Conservation (phyloP, 768 basidiomycete genomes). For the Rhodotorula paludigena region DNA sequence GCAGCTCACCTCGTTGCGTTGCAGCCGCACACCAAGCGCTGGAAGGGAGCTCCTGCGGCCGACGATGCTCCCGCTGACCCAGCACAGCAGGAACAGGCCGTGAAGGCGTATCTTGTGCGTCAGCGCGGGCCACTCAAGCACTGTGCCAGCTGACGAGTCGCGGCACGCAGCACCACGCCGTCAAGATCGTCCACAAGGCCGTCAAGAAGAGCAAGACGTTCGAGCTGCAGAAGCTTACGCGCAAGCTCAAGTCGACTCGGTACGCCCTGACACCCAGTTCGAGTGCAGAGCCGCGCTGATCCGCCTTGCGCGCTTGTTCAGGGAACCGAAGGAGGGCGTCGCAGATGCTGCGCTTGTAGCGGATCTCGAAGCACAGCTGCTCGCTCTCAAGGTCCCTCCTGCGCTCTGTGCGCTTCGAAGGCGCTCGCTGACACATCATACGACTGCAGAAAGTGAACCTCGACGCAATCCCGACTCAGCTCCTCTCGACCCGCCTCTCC, state of each 20-base stretch:
- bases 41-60: slow-evolving; percentile 5
- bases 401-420: not conserved
- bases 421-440: not conserved
- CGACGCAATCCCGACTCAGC: slow-evolving; percentile 21
- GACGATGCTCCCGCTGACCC: slow-evolving; percentile 1
- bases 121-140: accelerated
- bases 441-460: slow-evolving; percentile 11
- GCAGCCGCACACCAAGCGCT: slow-evolving; percentile 9
- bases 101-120: slow-evolving; percentile 15
- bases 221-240: slow-evolving; percentile 41
- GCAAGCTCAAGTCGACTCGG: slow-evolving; percentile 38
- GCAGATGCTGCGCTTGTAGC: slow-evolving; percentile 13
- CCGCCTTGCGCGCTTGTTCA: not conserved
- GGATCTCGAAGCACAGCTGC: slow-evolving; percentile 37
- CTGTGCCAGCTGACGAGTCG: not conserved
- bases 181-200: slow-evolving; percentile 29
- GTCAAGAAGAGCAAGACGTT: slow-evolving; percentile 41
- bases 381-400: slow-evolving; percentile 26
- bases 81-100: slow-evolving; percentile 11
- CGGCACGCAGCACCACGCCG: slow-evolving; percentile 28
- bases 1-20: not conserved
- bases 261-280: not conserved
- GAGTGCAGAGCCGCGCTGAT: not conserved
- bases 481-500: slow-evolving; percentile 29
- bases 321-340: slow-evolving; percentile 31